Percentiles rank a stretch among this genome's conserved stretches.
These are phyloP conservation scores for Nicotiana tabacum DNA, from an alignment of 257 asterid genomes.

Conservation along the genomic window DNA sequence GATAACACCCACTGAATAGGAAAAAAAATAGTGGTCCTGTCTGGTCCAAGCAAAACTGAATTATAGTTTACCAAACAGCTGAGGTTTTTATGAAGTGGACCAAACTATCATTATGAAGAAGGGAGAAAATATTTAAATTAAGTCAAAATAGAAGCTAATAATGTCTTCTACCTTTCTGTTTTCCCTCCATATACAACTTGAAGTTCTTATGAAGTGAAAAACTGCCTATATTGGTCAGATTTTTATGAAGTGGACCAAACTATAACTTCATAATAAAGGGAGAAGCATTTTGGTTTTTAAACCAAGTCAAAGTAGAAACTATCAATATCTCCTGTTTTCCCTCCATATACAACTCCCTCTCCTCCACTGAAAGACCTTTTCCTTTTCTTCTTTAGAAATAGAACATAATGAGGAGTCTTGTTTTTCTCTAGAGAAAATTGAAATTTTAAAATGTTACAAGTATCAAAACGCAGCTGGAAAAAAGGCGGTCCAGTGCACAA, in stretches of 20 bases:
- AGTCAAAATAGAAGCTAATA: not conserved
- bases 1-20: no score
- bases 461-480: not conserved
- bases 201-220: no score
- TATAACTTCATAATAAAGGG: not conserved
- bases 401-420: not conserved
- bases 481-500: no score
- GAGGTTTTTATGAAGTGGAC: not conserved
- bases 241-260: not conserved
- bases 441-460: not conserved
- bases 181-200: not conserved
- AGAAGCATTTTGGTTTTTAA: not conserved
- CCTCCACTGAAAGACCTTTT: not conserved
- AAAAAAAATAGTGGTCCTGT: not conserved
- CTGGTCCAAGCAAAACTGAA: not conserved
- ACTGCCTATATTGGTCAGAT: not conserved
- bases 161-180: not conserved
- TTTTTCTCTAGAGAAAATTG: not conserved
- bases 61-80: not conserved
- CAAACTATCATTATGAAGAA: not conserved
- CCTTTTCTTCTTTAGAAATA: not conserved
- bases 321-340: not conserved
- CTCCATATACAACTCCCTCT: not conserved
- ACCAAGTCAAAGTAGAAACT: not conserved
- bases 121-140: not conserved